Conservation (phyloP, 2,329 filamentous ascomycete genomes). For the Cyanodermella asteris region DNA sequence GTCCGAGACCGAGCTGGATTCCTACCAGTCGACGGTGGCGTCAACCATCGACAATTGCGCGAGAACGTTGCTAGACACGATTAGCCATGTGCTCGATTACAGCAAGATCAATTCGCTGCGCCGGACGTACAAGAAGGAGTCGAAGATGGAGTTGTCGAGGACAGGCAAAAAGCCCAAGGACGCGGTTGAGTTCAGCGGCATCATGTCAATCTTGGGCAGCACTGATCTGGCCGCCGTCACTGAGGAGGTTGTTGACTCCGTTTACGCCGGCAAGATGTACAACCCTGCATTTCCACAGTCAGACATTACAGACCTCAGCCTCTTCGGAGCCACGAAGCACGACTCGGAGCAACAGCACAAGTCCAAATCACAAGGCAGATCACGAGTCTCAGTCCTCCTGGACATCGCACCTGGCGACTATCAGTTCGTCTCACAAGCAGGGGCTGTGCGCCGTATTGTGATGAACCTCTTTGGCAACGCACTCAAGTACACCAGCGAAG, state of each 20-base stretch:
- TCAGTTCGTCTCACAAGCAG: constrained; percentile 22
- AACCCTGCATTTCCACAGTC: no score
- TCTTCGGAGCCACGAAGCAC: no score
- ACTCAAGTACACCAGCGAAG: constrained; percentile 23
- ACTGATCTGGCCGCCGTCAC: constrained; percentile 24
- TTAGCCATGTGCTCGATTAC: constrained; percentile 22
- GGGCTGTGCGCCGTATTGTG: constrained; percentile 22
- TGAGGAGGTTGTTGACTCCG: constrained; percentile 33
- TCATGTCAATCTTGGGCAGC: constrained; percentile 14
- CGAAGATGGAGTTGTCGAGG: no score
- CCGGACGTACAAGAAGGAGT: no score
- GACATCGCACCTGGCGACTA: constrained; percentile 20
- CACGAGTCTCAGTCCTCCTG: constrained; percentile 24
- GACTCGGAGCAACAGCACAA: no score
- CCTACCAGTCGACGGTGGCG: constrained; percentile 21
- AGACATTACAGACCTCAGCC: constrained; percentile 3
- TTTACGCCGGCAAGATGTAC: constrained; percentile 26
- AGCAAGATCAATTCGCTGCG: constrained; percentile 23
- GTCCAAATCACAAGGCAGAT: constrained; percentile 4
- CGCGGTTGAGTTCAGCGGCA: constrained; percentile 11
- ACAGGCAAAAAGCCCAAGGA: constrained; percentile 4
- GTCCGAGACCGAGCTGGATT: constrained; percentile 19
- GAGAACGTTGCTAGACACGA: constrained; percentile 27
- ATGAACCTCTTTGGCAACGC: constrained; percentile 29
- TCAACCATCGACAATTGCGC: constrained; percentile 29